Evolutionary conservation across 2,329 filamentous ascomycete genomes (phyloP).

Genomic region (Hypoxylon rubiginosum): DNA sequence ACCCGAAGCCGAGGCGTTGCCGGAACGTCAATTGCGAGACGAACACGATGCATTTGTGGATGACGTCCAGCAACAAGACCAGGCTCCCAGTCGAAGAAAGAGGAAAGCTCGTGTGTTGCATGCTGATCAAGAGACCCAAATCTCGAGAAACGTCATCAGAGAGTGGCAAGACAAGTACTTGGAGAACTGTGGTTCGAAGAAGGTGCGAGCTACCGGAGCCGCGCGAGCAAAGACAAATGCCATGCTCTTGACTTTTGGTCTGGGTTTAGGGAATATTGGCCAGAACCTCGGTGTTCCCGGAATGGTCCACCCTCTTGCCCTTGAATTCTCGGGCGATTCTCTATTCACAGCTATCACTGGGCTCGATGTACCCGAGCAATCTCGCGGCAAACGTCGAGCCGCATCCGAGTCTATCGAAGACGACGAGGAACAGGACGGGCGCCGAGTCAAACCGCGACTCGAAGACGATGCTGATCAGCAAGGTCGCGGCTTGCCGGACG

Average conservation of each 20-base stretch:
- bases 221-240: conserved; percentile 60
- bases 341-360: conserved; percentile 58
- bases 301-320: conserved; percentile 60
- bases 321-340: conserved; percentile 61
- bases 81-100: conserved; percentile 42
- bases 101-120: conserved; percentile 42
- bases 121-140: conserved; percentile 51
- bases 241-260: conserved; percentile 57
- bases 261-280: conserved; percentile 56
- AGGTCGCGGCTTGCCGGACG: conserved; percentile 46
- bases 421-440: conserved; percentile 50
- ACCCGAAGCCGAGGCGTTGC: conserved; percentile 56
- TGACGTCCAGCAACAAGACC: conserved; percentile 27
- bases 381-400: conserved; percentile 54
- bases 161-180: conserved; percentile 61
- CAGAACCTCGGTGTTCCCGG: conserved; percentile 49
- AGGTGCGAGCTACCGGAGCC: conserved; percentile 48
- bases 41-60: conserved; percentile 34
- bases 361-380: conserved; percentile 46
- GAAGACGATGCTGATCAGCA: conserved; percentile 45
- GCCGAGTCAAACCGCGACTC: conserved; percentile 57
- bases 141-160: conserved; percentile 56
- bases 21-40: conserved; percentile 42
- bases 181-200: conserved; percentile 60
- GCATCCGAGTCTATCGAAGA: conserved; percentile 61